Percentiles rank a stretch among this genome's conserved stretches.
phyloP scores from a whole-genome alignment of 2,329 filamentous ascomycete species.

The Nothomitra cinnamomea region DNA sequence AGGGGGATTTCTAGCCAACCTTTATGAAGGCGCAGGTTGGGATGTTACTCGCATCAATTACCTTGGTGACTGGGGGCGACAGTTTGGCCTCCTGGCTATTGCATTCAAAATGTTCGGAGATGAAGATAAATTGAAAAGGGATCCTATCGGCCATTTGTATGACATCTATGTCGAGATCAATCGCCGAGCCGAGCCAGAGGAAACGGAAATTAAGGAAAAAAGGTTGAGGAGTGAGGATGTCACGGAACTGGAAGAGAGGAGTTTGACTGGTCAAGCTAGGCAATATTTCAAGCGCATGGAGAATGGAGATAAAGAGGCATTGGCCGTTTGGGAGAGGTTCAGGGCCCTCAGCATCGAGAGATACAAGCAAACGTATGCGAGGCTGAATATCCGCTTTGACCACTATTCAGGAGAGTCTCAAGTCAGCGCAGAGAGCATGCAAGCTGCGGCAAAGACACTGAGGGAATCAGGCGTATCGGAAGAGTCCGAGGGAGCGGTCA shows the following conservation, averaged over 20 bases:
- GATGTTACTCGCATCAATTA: constrained; percentile 59
- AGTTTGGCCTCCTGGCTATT: constrained; percentile 53
- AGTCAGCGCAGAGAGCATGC: constrained; percentile 44
- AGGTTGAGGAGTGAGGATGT: constrained; percentile 34
- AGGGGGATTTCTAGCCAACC: constrained; percentile 52
- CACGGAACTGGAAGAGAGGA: constrained; percentile 32
- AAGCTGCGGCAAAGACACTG: constrained; percentile 39
- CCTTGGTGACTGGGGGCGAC: constrained; percentile 64
- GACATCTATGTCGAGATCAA: constrained; percentile 68
- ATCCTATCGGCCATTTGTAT: constrained; percentile 70
- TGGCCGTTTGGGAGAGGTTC: constrained; percentile 46
- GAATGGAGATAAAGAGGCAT: constrained; percentile 39
- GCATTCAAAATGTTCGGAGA: constrained; percentile 60
- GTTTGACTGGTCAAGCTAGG: constrained; percentile 58
- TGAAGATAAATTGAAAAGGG: constrained; percentile 50
- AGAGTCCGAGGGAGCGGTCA: constrained; percentile 45
- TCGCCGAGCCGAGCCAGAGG: constrained; percentile 43
- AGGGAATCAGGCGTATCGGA: constrained; percentile 44
- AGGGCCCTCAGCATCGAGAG: constrained; percentile 45
- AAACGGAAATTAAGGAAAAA: constrained; percentile 43
- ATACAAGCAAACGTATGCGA: constrained; percentile 45
- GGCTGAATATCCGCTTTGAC: constrained; percentile 47
- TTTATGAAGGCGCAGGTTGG: constrained; percentile 53
- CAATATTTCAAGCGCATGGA: constrained; percentile 54
- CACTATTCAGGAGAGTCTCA: constrained; percentile 55